These are phyloP conservation scores for Wickerhamomyces xylosicus DNA, from an alignment of 805 yeast genomes.

Conservation along the genomic window DNA sequence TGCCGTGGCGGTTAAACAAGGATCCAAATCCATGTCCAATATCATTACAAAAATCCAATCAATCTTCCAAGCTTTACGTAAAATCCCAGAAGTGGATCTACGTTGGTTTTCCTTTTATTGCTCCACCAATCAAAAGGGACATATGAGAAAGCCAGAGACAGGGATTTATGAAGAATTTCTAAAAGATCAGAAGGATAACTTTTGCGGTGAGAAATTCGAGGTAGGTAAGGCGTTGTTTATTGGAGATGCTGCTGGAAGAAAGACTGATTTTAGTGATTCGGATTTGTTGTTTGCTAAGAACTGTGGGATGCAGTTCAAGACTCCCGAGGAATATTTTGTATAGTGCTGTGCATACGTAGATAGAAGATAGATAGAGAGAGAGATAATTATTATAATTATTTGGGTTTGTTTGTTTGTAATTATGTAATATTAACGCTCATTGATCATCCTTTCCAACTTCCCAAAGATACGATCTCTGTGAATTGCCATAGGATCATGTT, in stretches of 20 bases:
- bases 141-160: slow-evolving; percentile 61
- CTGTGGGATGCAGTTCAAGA: slow-evolving; percentile 40
- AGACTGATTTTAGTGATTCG: slow-evolving; percentile 67
- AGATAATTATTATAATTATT: no score
- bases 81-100: slow-evolving; percentile 14
- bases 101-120: slow-evolving; percentile 43
- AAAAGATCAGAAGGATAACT: slow-evolving; percentile 31
- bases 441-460: slow-evolving; percentile 43
- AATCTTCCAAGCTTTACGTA: slow-evolving; percentile 23
- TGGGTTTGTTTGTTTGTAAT: neutral
- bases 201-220: slow-evolving; percentile 15
- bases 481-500: slow-evolving; percentile 48
- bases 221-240: slow-evolving; percentile 51
- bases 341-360: no score
- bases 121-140: slow-evolving; percentile 33
- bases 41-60: slow-evolving; percentile 32
- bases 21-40: slow-evolving; percentile 24
- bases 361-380: no score
- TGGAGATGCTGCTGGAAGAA: slow-evolving; percentile 97
- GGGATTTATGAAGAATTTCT: slow-evolving; percentile 68
- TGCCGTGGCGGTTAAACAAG: slow-evolving; percentile 36
- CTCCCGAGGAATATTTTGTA: slow-evolving; percentile 53
- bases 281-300: slow-evolving; percentile 62
- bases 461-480: slow-evolving; percentile 58
- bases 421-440: slow-evolving; percentile 28